A percentile compares a stretch with the other conserved stretches of the same genome.
Conservation (phyloP, 148 eudicot species). For the Vaccinium vitisidaea region DNA sequence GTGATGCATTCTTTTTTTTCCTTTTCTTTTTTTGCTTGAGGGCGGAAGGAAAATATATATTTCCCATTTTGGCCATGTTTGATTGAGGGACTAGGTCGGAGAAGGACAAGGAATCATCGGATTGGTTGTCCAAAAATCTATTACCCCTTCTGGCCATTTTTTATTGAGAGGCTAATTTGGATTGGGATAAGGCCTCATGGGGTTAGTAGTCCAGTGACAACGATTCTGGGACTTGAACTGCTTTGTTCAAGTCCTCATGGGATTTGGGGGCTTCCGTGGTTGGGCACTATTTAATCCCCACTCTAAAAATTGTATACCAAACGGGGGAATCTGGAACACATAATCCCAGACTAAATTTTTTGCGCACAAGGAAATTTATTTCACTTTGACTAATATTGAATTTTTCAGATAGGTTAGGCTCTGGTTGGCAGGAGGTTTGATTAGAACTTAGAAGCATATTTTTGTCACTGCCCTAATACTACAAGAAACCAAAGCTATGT, state of each 20-base stretch:
- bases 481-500: not conserved
- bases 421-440: not conserved
- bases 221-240: too few relatives aligned
- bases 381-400: not conserved
- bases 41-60: not conserved
- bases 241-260: too few relatives aligned
- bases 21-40: not conserved
- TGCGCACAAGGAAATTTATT: not conserved
- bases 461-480: not conserved
- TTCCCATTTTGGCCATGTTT: not conserved
- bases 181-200: too few relatives aligned
- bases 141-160: too few relatives aligned
- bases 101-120: too few relatives aligned
- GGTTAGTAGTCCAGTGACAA: not conserved
- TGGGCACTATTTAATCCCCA: not conserved
- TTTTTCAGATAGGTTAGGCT: not conserved
- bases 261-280: not conserved
- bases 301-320: not conserved
- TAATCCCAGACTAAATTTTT: not conserved
- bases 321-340: not conserved
- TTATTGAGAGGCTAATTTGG: too few relatives aligned
- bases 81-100: too few relatives aligned
- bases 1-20: not conserved
- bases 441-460: not conserved
- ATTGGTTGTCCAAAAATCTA: too few relatives aligned